phyloP scores from a whole-genome alignment of 2,329 filamentous ascomycete genomes.

The Grosmannia penicillata region DNA sequence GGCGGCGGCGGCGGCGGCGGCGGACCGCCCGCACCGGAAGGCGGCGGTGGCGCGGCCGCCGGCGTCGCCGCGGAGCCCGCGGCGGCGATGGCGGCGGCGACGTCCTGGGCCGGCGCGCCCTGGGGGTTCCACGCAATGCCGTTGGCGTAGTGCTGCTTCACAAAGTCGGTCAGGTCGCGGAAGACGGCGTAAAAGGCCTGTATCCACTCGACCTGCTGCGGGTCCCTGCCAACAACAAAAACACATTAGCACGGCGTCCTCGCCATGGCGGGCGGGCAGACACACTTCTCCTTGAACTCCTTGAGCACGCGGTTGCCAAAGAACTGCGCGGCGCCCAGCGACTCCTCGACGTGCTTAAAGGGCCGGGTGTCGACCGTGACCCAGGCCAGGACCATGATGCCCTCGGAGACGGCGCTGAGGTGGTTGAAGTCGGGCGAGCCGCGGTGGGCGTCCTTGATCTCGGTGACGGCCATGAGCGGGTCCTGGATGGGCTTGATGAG shows the following conservation, averaged over 20 bases:
- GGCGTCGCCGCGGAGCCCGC: conserved; percentile 16
- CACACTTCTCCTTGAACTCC: conserved; percentile 61
- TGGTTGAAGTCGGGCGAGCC: conserved; percentile 64
- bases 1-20: conserved; percentile 57
- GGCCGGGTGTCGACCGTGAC: conserved; percentile 74
- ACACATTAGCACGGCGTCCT: no score
- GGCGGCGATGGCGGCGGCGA: conserved; percentile 30
- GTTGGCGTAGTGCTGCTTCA: conserved; percentile 65
- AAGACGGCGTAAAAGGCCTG: conserved; percentile 88
- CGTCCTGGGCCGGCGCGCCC: conserved; percentile 52
- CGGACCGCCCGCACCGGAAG: conserved; percentile 37
- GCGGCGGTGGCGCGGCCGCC: conserved; percentile 27
- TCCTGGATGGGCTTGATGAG: conserved; percentile 79
- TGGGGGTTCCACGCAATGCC: conserved; percentile 80
- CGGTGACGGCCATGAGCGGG: conserved; percentile 62
- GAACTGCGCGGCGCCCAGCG: conserved; percentile 73
- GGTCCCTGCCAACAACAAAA: conserved; percentile 40
- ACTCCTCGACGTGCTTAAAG: conserved; percentile 71
- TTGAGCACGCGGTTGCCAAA: conserved; percentile 90
- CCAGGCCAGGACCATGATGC: conserved; percentile 82
- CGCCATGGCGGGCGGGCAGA: no score
- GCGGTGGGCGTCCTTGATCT: conserved; percentile 70
- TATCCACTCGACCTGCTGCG: conserved; percentile 73
- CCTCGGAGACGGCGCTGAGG: conserved; percentile 75
- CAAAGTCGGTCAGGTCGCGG: conserved; percentile 67